Base-by-base conservation (phyloP, 2,329 filamentous ascomycete genomes). In the Beauveria bassiana region DNA sequence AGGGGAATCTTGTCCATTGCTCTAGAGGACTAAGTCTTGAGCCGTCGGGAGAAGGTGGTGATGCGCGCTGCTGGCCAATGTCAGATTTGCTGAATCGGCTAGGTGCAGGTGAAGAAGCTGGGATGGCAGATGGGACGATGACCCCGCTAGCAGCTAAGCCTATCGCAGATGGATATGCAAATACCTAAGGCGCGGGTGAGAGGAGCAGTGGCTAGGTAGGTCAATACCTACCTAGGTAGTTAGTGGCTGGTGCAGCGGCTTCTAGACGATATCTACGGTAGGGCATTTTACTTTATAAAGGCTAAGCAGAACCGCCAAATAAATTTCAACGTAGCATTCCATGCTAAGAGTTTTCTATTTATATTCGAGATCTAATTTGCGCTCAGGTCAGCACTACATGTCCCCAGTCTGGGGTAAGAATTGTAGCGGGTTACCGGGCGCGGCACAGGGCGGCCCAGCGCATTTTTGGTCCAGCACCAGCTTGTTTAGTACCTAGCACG, bases 1-100 rank as follows among this genome's bases (percentile, higher is more conserved):
- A 92, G 81, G 3, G 88, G 86, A 65, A 88, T 86, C 71, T 88
- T 84, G 65, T 87, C 79, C 81, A 84, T 83, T 56, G 60, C 61
- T 24, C 5, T 4, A 20, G 42, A 3, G 26, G 52, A 16, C 20
- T 20, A n/a, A 12, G 16, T 46, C 10, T 20, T n/a, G 28, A 28
- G 42, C 14, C 20, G 51, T n/a, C 43, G 16, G 18, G 42, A 47
- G 12, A 18, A 8, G 46, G 9, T 50, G 24, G 31, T 51, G 34
- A 49, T 54, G 60, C 40, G 51, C 3, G 53, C 18, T 45, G 53
- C 22, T 58, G 55, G 45, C 45, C 55, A 58, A 58, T 50, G 55
- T 22, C 14, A n/a, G 24, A n/a, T 38, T 18, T 40, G 20, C 43
- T 16, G 20, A 38, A 47, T 45, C 28, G n/a, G 45, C 20, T 47